Conservation (phyloP, 2,329 filamentous ascomycete species). For the Pyrenophora teres region DNA sequence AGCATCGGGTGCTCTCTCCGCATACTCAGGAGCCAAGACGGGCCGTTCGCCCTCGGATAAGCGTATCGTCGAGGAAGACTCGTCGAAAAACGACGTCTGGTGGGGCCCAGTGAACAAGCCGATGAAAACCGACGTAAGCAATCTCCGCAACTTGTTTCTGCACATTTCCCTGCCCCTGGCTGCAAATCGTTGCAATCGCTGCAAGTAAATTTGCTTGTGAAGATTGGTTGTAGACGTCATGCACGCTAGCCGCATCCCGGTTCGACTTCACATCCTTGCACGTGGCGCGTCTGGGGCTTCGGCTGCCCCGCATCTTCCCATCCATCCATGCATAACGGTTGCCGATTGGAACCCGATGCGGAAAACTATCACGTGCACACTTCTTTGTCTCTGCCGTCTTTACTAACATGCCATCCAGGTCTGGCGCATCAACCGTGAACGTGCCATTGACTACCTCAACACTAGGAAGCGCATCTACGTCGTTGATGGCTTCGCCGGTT, state of each 20-base stretch:
- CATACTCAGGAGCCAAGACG: slow-evolving; percentile 98
- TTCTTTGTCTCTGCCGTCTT: background rate
- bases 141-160: slow-evolving; percentile 1
- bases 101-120: slow-evolving; percentile 99
- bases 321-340: slow-evolving; percentile 33
- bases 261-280: slow-evolving; percentile 37
- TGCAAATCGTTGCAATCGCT: slow-evolving; percentile 7
- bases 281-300: slow-evolving; percentile 34
- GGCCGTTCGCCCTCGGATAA: slow-evolving; percentile 96
- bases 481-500: slow-evolving; percentile 94
- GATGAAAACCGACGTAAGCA: slow-evolving; percentile 91
- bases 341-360: slow-evolving; percentile 12
- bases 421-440: slow-evolving; percentile 99
- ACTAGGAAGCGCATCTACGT: slow-evolving; percentile 99
- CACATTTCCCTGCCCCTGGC: background rate
- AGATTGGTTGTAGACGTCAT: slow-evolving; percentile 42
- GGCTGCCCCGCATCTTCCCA: slow-evolving; percentile 42
- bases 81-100: slow-evolving; percentile 92
- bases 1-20: slow-evolving; percentile 89
- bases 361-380: slow-evolving; percentile 33
- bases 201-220: slow-evolving; percentile 34
- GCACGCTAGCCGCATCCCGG: slow-evolving; percentile 38
- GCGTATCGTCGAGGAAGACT: slow-evolving; percentile 90
- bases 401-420: slow-evolving; percentile 63
- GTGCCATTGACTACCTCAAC: slow-evolving; percentile 98